Conservation (phyloP, 371 early-diverging fungal genomes). For the Syncephalastrum monosporum region DNA sequence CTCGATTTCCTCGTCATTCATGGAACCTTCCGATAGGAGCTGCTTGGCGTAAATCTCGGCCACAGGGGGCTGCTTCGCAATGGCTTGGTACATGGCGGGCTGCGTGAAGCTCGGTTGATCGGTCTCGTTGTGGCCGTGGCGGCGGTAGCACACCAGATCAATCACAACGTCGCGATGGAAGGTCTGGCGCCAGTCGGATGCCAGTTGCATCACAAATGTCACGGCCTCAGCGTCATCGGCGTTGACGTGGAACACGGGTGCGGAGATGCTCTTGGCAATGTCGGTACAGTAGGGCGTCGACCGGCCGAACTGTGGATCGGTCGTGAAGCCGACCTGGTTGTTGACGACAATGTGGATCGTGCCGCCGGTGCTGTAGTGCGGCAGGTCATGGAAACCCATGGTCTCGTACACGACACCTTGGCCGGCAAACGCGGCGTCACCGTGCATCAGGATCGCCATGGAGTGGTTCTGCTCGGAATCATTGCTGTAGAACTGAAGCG, state of each 20-base stretch:
- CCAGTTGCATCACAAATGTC: constrained; percentile 89
- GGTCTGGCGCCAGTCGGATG: constrained; percentile 93
- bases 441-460: constrained; percentile 94
- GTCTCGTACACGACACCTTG: constrained; percentile 98
- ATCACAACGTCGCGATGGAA: constrained; percentile 96
- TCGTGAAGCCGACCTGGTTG: constrained; percentile 99
- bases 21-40: constrained; percentile 80
- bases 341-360: constrained; percentile 97
- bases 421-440: constrained; percentile 97
- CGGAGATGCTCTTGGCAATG: constrained; percentile 94
- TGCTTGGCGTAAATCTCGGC: constrained; percentile 81
- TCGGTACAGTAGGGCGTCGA: constrained; percentile 97
- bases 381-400: constrained; percentile 92
- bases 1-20: constrained; percentile 82
- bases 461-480: constrained; percentile 78
- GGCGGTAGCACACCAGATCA: constrained; percentile 96
- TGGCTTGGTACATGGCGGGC: constrained; percentile 94
- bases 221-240: constrained; percentile 97
- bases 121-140: constrained; percentile 98
- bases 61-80: constrained; percentile 81
- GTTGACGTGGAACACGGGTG: constrained; percentile 97
- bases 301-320: constrained; percentile 92
- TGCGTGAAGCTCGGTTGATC: constrained; percentile 99
- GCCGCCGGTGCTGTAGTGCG: constrained; percentile 94
- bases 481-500: constrained; percentile 89